phyloP scores from a whole-genome alignment of 2,329 filamentous ascomycete genomes.

The Fusarium sp. region DNA sequence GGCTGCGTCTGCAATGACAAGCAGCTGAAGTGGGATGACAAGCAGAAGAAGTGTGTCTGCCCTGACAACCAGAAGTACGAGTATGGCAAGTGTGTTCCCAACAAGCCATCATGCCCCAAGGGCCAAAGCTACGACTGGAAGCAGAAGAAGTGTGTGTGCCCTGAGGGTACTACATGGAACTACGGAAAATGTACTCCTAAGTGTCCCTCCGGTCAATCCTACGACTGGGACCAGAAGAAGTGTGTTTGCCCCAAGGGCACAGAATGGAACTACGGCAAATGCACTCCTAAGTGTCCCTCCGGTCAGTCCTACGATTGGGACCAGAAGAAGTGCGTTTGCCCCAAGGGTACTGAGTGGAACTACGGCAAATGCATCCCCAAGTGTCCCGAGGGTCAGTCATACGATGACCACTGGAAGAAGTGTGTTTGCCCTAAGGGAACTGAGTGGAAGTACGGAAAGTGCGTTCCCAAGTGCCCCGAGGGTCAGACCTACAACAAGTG shows the following conservation, averaged over 20 bases:
- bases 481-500: constrained; percentile 15
- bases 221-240: constrained; percentile 1
- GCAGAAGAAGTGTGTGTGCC: constrained; percentile 26
- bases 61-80: constrained; percentile 4
- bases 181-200: constrained; percentile 15
- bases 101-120: constrained; percentile 8
- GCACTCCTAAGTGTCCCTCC: constrained; percentile 3
- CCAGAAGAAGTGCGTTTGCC: constrained; percentile 21
- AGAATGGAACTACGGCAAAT: constrained; percentile 23
- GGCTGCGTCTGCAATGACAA: constrained; percentile 26
- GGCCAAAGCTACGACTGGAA: constrained; percentile 16
- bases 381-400: constrained; percentile 2
- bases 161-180: constrained; percentile 4
- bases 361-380: constrained; percentile 28
- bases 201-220: constrained; percentile 15
- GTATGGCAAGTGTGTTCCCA: constrained; percentile 25
- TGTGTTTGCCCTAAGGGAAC: constrained; percentile 24
- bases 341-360: constrained; percentile 2
- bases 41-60: constrained; percentile 32
- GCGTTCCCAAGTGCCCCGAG: constrained; percentile 15
- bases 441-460: constrained; percentile 25
- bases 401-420: constrained; percentile 1
- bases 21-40: constrained; percentile 2
- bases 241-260: constrained; percentile 23
- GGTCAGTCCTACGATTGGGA: constrained; percentile 11